phyloP scores from a whole-genome alignment of 176 grass and related monocot species.

The Oryza coarctata region DNA sequence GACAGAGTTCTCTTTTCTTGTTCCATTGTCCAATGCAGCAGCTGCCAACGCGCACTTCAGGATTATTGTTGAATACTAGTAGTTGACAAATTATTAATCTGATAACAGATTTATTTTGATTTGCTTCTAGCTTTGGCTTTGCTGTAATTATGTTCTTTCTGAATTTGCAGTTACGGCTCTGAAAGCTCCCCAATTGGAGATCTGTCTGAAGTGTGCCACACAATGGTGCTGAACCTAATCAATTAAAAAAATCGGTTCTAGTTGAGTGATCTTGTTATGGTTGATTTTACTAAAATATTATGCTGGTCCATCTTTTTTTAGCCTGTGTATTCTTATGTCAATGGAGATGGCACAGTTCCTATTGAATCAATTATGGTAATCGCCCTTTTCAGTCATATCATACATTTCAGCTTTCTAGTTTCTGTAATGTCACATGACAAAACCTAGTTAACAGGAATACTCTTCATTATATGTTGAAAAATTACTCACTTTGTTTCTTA shows the following conservation, averaged over 20 bases:
- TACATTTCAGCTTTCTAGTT: neutral
- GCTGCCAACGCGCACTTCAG: neutral
- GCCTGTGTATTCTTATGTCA: conserved; percentile 78
- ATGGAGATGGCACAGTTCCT: conserved; percentile 94
- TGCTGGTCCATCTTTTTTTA: conserved; percentile 45
- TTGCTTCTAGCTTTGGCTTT: conserved; percentile 22
- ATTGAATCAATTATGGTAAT: conserved; percentile 72
- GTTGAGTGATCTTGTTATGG: neutral
- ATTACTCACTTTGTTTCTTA: neutral
- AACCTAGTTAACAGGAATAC: neutral
- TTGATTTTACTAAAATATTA: conserved; percentile 29
- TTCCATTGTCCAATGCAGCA: neutral
- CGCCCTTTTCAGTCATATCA: neutral
- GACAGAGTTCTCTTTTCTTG: neutral
- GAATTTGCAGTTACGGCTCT: conserved; percentile 74
- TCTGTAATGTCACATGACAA: neutral
- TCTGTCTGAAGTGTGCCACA: conserved; percentile 81
- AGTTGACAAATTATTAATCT: neutral
- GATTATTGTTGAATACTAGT: neutral
- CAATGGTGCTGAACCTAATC: conserved; percentile 55
- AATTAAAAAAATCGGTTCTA: conserved; percentile 6
- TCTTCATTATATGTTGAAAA: neutral
- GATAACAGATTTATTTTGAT: neutral
- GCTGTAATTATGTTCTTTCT: conserved; percentile 11
- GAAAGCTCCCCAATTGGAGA: conserved; percentile 80